These are phyloP conservation scores for Colletotrichum graminicola DNA, from an alignment of 2,329 filamentous ascomycete genomes.

Conservation along the genomic window DNA sequence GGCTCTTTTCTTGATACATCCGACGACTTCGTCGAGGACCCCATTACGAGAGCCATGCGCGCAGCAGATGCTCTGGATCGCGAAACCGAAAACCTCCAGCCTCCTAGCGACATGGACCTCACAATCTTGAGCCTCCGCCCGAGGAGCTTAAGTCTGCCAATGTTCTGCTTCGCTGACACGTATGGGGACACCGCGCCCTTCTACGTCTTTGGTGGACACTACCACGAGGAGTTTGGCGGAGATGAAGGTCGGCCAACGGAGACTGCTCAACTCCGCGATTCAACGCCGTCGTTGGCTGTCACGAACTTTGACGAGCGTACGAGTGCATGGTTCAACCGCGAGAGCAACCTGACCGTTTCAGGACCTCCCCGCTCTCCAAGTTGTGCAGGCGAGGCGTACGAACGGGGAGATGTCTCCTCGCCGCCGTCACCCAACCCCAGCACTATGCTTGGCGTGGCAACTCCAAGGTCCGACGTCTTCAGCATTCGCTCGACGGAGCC, in stretches of 20 bases:
- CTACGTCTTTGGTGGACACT: constrained; percentile 59
- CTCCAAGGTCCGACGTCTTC: constrained; percentile 52
- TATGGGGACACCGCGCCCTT: constrained; percentile 61
- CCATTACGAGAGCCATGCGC: constrained; percentile 67
- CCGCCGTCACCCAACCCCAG: constrained; percentile 40
- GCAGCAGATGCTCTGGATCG: constrained; percentile 70
- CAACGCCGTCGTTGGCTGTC: constrained; percentile 47
- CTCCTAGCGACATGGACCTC: constrained; percentile 61
- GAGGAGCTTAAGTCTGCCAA: constrained; percentile 64
- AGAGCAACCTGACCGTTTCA: constrained; percentile 45
- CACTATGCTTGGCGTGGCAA: constrained; percentile 45
- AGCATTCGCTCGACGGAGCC: constrained; percentile 52
- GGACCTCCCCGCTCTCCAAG: constrained; percentile 47
- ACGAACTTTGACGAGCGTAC: constrained; percentile 73
- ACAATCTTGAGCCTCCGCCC: constrained; percentile 52
- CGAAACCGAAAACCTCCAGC: constrained; percentile 67
- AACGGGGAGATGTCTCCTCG: constrained; percentile 27
- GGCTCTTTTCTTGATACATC: constrained; percentile 22
- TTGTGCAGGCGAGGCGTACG: constrained; percentile 53
- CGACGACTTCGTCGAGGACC: constrained; percentile 54
- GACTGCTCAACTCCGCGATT: background rate
- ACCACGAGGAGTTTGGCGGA: background rate
- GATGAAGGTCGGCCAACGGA: background rate
- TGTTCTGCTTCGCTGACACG: constrained; percentile 59
- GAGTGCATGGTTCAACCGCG: constrained; percentile 73